Evolutionary conservation across 148 eudicot species (phyloP), one percentile per base, ranked within the genome.

Genomic region (Agrostemma githago): DNA sequence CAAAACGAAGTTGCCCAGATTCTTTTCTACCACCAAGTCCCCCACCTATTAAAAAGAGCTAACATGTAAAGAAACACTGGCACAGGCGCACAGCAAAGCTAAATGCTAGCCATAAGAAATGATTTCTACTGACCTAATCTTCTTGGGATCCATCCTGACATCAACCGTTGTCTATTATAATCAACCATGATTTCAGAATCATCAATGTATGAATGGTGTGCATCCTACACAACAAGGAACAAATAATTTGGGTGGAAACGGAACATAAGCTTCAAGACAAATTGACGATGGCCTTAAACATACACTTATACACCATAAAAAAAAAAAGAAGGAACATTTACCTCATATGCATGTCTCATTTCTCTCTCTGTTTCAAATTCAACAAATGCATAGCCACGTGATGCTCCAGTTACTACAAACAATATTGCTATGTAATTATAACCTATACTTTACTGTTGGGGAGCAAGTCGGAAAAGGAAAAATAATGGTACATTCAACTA

Each of bases 131-230:
- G 54, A 94, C 98, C 99, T 85, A 95, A 84, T 78, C 99, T 86
- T 88, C 99, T 90, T 14, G 99, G 99, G 66, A 95, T 90, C 99
- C 99, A 95, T 68, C 99, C 99, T 60, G 96, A 85, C 99, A 92
- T 95, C 70, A 92, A 77, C 62, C 89, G 97, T 78, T 95, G 97
- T 80, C 99, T 85, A 78, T 87, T 90, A 78, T 90, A 95, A 88
- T 92, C 99, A 79, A 95, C 94, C 70, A 92, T 81, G 76, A 95
- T 84, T 85, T 92, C 99, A 73, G 97, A 92, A 83, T 90, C 92
- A 77, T 92, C 99, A 72, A 95, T 83, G 58, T 81, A 48, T 5
- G 91, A 85, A 79, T 95, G 99, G 78, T 92, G 96, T 77, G 98
- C 97, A 71, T 94, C 93, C 98, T 91, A 81, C 78, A 80, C 21